These are phyloP conservation scores for Macrolepiota dolichaula DNA, from an alignment of 768 basidiomycete genomes.

Conservation along the genomic window DNA sequence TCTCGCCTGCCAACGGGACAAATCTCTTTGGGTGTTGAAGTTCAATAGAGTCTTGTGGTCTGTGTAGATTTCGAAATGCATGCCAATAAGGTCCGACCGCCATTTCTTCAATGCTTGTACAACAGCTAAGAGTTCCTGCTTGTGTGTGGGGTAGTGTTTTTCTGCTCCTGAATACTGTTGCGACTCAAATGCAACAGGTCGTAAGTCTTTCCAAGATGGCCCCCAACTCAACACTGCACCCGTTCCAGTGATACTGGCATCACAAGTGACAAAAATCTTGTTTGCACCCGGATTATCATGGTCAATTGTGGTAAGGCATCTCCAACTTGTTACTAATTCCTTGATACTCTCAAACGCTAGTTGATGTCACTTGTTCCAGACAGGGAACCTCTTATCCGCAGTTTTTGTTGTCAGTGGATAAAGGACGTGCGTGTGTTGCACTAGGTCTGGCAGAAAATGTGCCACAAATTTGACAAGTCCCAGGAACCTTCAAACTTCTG, in stretches of 20 bases:
- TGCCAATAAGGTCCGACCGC: not conserved
- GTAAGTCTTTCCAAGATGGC: slow-evolving; percentile 24
- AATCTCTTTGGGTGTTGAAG: slow-evolving; percentile 26
- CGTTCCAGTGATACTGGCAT: slow-evolving; percentile 25
- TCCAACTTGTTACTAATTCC: slow-evolving; percentile 19
- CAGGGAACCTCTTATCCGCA: not conserved
- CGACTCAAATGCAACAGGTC: slow-evolving; percentile 32
- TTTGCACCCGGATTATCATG: slow-evolving; percentile 19
- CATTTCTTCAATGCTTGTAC: slow-evolving; percentile 26
- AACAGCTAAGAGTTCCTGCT: slow-evolving; percentile 36
- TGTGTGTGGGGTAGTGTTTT: slow-evolving; percentile 32
- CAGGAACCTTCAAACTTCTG: slow-evolving; percentile 9
- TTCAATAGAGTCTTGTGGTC: slow-evolving; percentile 34
- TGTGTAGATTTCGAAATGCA: slow-evolving; percentile 21
- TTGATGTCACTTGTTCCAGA: slow-evolving; percentile 21
- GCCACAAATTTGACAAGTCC: slow-evolving; percentile 13
- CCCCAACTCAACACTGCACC: slow-evolving; percentile 30
- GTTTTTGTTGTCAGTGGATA: not conserved
- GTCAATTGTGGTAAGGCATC: slow-evolving; percentile 21
- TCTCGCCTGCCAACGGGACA: slow-evolving; percentile 25
- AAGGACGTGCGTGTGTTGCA: not conserved
- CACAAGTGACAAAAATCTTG: slow-evolving; percentile 30
- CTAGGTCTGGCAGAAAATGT: slow-evolving; percentile 12
- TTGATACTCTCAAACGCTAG: slow-evolving; percentile 26
- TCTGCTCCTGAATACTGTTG: slow-evolving; percentile 21